These are phyloP conservation scores for Talaromyces ruber DNA, from an alignment of 495 filamentous ascomycete genomes.

Conservation along the genomic window DNA sequence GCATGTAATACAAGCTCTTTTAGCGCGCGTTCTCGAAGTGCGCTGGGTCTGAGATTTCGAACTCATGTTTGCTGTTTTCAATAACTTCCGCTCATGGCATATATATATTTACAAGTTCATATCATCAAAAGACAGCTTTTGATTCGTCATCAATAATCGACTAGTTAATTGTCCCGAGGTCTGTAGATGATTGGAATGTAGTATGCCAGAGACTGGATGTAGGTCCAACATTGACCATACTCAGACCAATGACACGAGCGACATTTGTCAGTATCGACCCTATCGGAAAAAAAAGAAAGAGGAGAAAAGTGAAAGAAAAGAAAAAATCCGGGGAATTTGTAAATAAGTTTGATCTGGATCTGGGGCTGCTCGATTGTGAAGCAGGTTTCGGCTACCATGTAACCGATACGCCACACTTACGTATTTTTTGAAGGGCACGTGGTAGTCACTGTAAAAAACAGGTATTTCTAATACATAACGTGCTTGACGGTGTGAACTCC, in stretches of 20 bases:
- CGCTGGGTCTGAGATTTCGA: not conserved
- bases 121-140: not conserved
- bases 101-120: not conserved
- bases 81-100: not conserved
- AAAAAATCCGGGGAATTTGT: not conserved
- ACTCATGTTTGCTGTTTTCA: not conserved
- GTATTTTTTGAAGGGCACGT: not conserved
- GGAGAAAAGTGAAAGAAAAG: not conserved
- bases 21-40: conserved; percentile 20
- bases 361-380: not conserved
- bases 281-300: not conserved
- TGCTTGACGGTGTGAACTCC: not conserved
- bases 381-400: conserved; percentile 1
- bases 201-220: not conserved
- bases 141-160: not conserved
- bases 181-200: not conserved
- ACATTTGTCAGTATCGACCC: not conserved
- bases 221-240: not conserved
- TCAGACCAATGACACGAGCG: not conserved
- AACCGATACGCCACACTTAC: not conserved
- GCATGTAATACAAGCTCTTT: conserved; percentile 36
- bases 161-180: not conserved
- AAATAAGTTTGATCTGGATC: not conserved
- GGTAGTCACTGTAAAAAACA: not conserved
- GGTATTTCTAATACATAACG: not conserved